Evolutionary conservation across 148 eudicot genomes (phyloP).

Genomic region (Arbutus unedo): DNA sequence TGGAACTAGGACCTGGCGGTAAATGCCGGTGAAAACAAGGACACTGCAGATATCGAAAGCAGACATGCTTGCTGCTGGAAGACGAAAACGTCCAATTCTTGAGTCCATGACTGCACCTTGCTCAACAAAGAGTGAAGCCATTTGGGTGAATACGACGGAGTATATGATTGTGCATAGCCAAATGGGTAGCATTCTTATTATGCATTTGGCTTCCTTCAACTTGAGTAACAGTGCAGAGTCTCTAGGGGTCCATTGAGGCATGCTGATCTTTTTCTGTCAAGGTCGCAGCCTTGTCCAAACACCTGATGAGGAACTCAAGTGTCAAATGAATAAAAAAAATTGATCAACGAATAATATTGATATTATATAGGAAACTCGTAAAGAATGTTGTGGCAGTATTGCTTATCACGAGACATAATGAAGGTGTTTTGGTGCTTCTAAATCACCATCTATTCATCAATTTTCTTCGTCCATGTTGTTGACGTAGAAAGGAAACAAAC

Average conservation of each 20-base stretch:
- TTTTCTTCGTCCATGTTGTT: no score
- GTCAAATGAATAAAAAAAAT: background rate
- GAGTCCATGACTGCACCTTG: constrained; percentile 84
- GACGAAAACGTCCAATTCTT: constrained; percentile 35
- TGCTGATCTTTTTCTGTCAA: constrained; percentile 32
- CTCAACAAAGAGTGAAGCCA: constrained; percentile 95
- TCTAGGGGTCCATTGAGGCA: constrained; percentile 56
- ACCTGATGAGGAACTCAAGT: constrained; percentile 26
- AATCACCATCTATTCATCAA: no score
- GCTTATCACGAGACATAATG: no score
- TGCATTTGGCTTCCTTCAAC: constrained; percentile 95
- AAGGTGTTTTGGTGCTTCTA: no score
- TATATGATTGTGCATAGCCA: constrained; percentile 94
- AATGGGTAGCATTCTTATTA: constrained; percentile 65
- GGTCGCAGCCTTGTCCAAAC: constrained; percentile 84
- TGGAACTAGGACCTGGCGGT: constrained; percentile 60
- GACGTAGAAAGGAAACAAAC: background rate
- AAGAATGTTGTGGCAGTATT: no score
- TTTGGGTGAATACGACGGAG: constrained; percentile 89
- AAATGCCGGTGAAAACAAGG: constrained; percentile 61
- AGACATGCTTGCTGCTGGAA: constrained; percentile 94
- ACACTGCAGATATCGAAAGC: constrained; percentile 75
- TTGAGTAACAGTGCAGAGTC: constrained; percentile 76
- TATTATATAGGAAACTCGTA: no score
- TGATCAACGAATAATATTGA: no score